Evolutionary conservation across 768 basidiomycete species (phyloP), one percentile per base, ranked within the genome.

Genomic region (Boletellus emodensis): DNA sequence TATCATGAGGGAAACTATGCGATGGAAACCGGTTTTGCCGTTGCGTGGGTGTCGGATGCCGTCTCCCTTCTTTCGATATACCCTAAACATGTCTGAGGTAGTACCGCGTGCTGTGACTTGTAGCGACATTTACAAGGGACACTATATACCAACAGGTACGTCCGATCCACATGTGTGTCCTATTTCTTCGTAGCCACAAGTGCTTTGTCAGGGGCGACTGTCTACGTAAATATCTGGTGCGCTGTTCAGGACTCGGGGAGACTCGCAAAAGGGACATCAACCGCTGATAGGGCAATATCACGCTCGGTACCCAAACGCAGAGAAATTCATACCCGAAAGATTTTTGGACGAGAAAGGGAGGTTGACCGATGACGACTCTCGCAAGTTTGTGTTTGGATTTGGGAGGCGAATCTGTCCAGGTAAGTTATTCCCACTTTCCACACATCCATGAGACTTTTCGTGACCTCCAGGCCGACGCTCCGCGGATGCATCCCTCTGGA

Each of bases 281-380:
- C 14, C 8, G 12, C 13, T 11, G 6, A 17, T 3, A 46, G 44
- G 44, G 40, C 40, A 33, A 51, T 51, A 17, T 22, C 49, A 4
- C 52, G 39, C 30, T 17, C 52, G 46, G 33, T 57, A 51, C 26
- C 49, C 49, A 2, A 28, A 55, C 6, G 20, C 40, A 24, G 42
- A 47, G 20, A 15, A 42, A 13, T 58, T 58, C 45, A 52, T 46
- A 2, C 56, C 50, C 4, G 53, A 57, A 40, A 35, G 53, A 13
- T 54, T 57, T 32, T 24, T 57, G 26, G 49, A 51, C 10, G 17
- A 2, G 1, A 4, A 36, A 36, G 49, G 49, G 13, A 40, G 5
- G 4, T 32, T 51, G 30, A 48, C 15, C 6, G 18, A 42, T 8
- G 46, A 52, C 24, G 4, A 46, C 30, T 44, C 50, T 3, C 4